Percentiles rank a stretch among this genome's conserved stretches.
These are phyloP conservation scores for Fusarium fracticaudum DNA, from an alignment of 2,329 filamentous ascomycete genomes.

Conservation along the genomic window DNA sequence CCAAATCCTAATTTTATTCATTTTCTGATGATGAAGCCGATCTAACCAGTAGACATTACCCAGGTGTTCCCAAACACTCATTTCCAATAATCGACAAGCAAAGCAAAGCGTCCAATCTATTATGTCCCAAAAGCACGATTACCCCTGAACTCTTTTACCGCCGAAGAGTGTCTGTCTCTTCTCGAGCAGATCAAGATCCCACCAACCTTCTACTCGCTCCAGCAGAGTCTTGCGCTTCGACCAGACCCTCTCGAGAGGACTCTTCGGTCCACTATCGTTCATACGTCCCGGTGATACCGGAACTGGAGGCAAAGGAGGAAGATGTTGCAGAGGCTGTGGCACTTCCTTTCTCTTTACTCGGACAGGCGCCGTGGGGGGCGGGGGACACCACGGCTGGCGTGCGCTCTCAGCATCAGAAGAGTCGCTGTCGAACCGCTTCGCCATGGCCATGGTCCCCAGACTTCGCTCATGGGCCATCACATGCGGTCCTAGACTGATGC, in stretches of 20 bases:
- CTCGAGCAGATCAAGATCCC: slow-evolving; percentile 62
- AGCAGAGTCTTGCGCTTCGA: slow-evolving; percentile 59
- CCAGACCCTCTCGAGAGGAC: slow-evolving; percentile 43
- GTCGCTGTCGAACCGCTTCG: slow-evolving; percentile 47
- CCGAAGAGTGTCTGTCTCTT: slow-evolving; percentile 52
- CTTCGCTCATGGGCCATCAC: slow-evolving; percentile 44
- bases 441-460: slow-evolving; percentile 52
- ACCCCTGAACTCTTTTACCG: slow-evolving; percentile 27
- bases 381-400: slow-evolving; percentile 45
- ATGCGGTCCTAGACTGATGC: slow-evolving; percentile 25
- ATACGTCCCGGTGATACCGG: slow-evolving; percentile 32
- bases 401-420: slow-evolving; percentile 45
- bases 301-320: slow-evolving; percentile 46
- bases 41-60: slow-evolving; percentile 47
- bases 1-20: slow-evolving; percentile 25
- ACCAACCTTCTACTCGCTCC: slow-evolving; percentile 62
- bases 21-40: slow-evolving; percentile 29
- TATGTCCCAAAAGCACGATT: slow-evolving; percentile 18
- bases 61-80: slow-evolving; percentile 12
- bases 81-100: slow-evolving; percentile 16
- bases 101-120: slow-evolving; percentile 28
- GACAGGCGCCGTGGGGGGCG: slow-evolving; percentile 50
- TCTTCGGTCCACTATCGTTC: slow-evolving; percentile 28
- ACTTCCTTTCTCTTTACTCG: slow-evolving; percentile 39
- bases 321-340: slow-evolving; percentile 42